A percentile compares a stretch with the other conserved stretches of the same genome.
Evolutionary conservation across 805 yeast genomes (phyloP).

Genomic region (Starmera quercuum): DNA sequence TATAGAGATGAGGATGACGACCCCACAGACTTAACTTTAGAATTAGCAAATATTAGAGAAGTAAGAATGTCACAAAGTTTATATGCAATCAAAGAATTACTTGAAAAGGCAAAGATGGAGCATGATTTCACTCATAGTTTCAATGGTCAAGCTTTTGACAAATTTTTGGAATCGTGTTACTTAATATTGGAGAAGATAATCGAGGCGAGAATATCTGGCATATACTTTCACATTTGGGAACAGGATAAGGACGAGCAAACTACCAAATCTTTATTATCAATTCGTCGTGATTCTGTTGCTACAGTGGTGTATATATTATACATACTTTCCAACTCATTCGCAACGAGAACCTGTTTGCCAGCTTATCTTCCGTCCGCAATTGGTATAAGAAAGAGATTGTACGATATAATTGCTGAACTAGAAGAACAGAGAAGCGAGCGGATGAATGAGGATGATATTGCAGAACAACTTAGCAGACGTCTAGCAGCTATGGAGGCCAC

Average conservation of each 20-base stretch:
- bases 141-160: conserved; percentile 24
- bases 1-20: conserved; percentile 39
- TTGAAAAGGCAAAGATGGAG: conserved; percentile 29
- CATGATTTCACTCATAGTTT: conserved; percentile 28
- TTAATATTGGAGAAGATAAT: conserved; percentile 32
- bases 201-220: conserved; percentile 43
- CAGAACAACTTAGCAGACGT: conserved; percentile 7
- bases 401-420: conserved; percentile 28
- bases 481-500: conserved; percentile 4
- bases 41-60: conserved; percentile 38
- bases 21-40: conserved; percentile 36
- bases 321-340: conserved; percentile 34
- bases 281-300: conserved; percentile 40
- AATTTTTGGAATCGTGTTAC: conserved; percentile 30
- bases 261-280: conserved; percentile 30
- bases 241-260: conserved; percentile 29
- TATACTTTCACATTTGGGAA: conserved; percentile 38
- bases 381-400: conserved; percentile 33
- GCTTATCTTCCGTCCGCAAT: conserved; percentile 37
- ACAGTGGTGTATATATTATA: conserved; percentile 37
- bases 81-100: conserved; percentile 29
- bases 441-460: background rate
- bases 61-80: conserved; percentile 38
- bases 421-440: conserved; percentile 13
- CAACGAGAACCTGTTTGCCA: conserved; percentile 30